Base-by-base conservation (phyloP, 2,329 filamentous ascomycete species). In the Calonectria multiphialidica region DNA sequence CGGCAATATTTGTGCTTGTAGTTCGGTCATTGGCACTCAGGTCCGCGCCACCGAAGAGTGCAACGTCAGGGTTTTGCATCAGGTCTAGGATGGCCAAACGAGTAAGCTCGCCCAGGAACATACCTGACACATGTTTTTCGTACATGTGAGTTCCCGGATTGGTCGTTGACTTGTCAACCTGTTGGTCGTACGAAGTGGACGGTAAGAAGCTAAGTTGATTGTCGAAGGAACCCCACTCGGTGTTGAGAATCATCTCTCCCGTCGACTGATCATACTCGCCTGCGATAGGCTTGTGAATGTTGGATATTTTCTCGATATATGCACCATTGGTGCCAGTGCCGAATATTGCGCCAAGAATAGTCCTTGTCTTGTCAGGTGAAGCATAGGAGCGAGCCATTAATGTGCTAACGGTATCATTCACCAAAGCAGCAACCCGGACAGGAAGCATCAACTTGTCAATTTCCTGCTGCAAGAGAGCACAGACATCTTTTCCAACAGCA, bases 261-360 rank as follows among this genome's bases (percentile, higher is more conserved):
- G 21, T 23, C 3, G 40, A 30, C 12, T 44, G 21, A 13, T 23
- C 23, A 13, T 23, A 44, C 40, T 25, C 35, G 9, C 15, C 42
- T 47, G 86, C 91, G 75, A 95, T 88, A 68, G 90, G 68, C 88
- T 50, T 50, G 21, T 50, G 9, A 50, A 50, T 50, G 12, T 50
- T 50, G n/a, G 21, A 84, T 18, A 95, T 84, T 81, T 92, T 93
- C 86, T 96, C 94, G 40, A 95, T 90, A 80, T 95, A 96, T 0
- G 93, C 94, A 47, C 93, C 94, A 80, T 96, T 96, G 74, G 93
- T 95, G 53, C 94, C 94, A 1, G 94, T 96, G 74, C 94, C 94
- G 79, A 96, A 95, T 75, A 96, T 95, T 42, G 93, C 93, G 45
- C 93, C 94, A 4, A 95, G 86, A 9, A 95, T 85, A 1, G 93